Evolutionary conservation across 225 moss, liverwort and hornwort species (phyloP), one percentile per base, ranked within the genome.

Genomic region (Polytrichum formosum): DNA sequence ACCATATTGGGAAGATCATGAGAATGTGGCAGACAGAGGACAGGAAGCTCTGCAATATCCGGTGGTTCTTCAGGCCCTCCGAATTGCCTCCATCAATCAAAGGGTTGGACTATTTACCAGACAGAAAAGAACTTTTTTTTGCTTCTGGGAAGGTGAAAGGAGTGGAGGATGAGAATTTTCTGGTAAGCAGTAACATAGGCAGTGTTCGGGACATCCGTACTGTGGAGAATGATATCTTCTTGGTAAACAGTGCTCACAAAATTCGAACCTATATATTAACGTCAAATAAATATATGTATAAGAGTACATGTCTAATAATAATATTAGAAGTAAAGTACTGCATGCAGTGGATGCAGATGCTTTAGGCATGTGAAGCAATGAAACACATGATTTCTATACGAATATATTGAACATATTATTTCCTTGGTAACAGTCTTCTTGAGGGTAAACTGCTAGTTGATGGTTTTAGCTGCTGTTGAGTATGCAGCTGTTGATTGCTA

Each of bases 71-170:
- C 59, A 63, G 69, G 2, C 20, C 67, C 1, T 35, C 68, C 17
- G 77, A 83, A 18, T 68, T 75, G 0, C 67, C 79, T 23, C 64
- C 53, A 28, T 21, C 28, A 5, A 56, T 55, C 6, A 69, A 70
- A 63, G 75, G 78, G 10, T 28, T 72, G 54, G 63, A 77, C 28
- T 64, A 70, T 26, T 16, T 0, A 23, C 69, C 69, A 2, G 53
- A 70, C 26, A 4, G 56, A 21, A 78, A 78, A 28, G 80, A 84
- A 35, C 69, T 77, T 9, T 84, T 84, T 70, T 22, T 80, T 61
- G 84, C 72, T 7, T 53, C 33, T 55, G 84, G 84, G 61, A 76
- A 83, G 1, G 72, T 74, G 18, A 17, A 2, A 5, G 66, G 6
- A 5, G 70, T 75, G 26, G 77, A 84, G 66, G 62, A 6, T 10